These are phyloP conservation scores for Candida suzukii DNA, from an alignment of 805 yeast species.

Conservation along the genomic window DNA sequence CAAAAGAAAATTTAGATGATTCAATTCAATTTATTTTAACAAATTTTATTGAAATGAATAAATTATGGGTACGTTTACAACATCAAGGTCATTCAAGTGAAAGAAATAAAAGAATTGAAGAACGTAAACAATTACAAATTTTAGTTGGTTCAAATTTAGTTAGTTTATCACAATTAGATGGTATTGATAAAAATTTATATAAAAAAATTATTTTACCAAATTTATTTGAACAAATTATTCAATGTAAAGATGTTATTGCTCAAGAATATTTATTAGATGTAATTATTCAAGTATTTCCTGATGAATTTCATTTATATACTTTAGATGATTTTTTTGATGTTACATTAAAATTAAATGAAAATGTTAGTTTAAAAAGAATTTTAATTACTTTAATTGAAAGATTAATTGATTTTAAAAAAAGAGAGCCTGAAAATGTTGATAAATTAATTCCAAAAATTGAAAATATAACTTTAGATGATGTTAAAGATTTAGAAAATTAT, in stretches of 20 bases:
- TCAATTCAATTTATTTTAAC: conserved; percentile 74
- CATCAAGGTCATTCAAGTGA: conserved; percentile 92
- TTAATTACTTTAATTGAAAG: conserved; percentile 68
- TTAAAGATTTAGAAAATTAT: conserved; percentile 3
- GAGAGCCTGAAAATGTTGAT: conserved; percentile 24
- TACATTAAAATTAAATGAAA: conserved; percentile 59
- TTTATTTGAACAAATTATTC: conserved; percentile 82
- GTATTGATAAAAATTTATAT: conserved; percentile 47
- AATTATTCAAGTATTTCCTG: conserved; percentile 90
- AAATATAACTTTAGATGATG: conserved; percentile 1
- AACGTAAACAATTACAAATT: conserved; percentile 83
- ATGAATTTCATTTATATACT: conserved; percentile 77
- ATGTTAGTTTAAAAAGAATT: conserved; percentile 60
- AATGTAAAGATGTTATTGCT: conserved; percentile 86
- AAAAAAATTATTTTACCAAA: conserved; percentile 62
- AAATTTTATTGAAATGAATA: conserved; percentile 95
- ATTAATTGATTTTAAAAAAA: conserved; percentile 44
- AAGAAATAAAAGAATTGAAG: conserved; percentile 62
- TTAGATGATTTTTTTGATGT: conserved; percentile 61
- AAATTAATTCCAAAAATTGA: conserved; percentile 1
- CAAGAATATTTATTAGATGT: conserved; percentile 91
- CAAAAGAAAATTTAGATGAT: conserved; percentile 43
- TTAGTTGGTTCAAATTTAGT: conserved; percentile 91
- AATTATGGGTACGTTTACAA: conserved; percentile 93
- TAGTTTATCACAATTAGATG: conserved; percentile 78